These are phyloP conservation scores for Ophiostoma tasmaniense DNA, from an alignment of 2,329 filamentous ascomycete species.

Conservation along the genomic window DNA sequence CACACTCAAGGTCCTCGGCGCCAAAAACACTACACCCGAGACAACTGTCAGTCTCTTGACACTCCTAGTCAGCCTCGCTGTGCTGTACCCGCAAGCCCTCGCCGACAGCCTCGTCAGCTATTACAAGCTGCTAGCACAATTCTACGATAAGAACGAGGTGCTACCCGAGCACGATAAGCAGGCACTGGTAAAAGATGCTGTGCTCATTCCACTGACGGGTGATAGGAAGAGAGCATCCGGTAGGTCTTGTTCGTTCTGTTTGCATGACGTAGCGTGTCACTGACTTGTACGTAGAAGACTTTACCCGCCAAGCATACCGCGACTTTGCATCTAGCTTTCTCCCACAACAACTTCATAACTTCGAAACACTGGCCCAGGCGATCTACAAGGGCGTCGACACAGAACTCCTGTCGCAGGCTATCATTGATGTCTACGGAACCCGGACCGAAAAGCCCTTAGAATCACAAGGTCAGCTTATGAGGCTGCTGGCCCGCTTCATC, in stretches of 20 bases:
- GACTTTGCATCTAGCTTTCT: conserved; percentile 35
- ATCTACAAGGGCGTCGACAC: conserved; percentile 34
- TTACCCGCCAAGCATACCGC: conserved; percentile 24
- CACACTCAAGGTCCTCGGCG: conserved; percentile 24
- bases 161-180: conserved; percentile 6
- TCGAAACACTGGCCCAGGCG: conserved; percentile 33
- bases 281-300: neutral
- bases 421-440: conserved; percentile 31
- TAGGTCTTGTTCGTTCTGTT: conserved; percentile 2
- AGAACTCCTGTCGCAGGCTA: conserved; percentile 34
- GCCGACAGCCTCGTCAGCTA: conserved; percentile 21
- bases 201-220: conserved; percentile 18
- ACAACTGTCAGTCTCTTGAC: conserved; percentile 3
- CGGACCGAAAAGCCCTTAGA: conserved; percentile 22
- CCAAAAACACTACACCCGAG: neutral
- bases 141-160: conserved; percentile 14
- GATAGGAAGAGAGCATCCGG: neutral
- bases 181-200: conserved; percentile 17
- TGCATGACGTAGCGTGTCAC: neutral
- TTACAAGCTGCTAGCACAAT: conserved; percentile 20
- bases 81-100: conserved; percentile 16
- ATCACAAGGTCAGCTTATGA: conserved; percentile 42
- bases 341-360: conserved; percentile 29
- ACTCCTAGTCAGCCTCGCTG: conserved; percentile 19
- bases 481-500: conserved; percentile 60